These are phyloP conservation scores for Clathrospora elynae DNA, from an alignment of 2,329 filamentous ascomycete species.

Conservation along the genomic window DNA sequence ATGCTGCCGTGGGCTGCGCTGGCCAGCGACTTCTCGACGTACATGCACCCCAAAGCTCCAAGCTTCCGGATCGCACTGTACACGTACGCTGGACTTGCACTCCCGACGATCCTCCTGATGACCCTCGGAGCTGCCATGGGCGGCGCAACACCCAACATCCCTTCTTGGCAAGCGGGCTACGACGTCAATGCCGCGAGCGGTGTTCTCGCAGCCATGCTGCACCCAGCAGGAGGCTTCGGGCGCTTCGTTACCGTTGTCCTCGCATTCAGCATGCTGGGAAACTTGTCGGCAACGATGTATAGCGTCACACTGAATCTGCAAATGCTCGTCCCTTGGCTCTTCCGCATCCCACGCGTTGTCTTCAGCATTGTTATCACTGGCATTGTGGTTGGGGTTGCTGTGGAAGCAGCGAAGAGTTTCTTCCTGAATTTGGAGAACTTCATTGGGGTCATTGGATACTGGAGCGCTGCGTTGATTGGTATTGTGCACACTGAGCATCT, in stretches of 20 bases:
- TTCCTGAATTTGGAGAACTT: slow-evolving; percentile 59
- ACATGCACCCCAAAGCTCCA: slow-evolving; percentile 62
- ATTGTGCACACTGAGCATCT: slow-evolving; percentile 47
- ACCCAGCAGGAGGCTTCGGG: slow-evolving; percentile 63
- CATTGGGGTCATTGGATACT: slow-evolving; percentile 45
- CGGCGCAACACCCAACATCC: slow-evolving; percentile 61
- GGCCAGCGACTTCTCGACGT: slow-evolving; percentile 65
- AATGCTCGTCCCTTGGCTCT: slow-evolving; percentile 62
- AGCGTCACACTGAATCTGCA: slow-evolving; percentile 69
- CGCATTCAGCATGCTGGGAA: slow-evolving; percentile 59
- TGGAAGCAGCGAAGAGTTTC: slow-evolving; percentile 62
- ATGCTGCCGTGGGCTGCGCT: slow-evolving; percentile 67
- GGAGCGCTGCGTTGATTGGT: slow-evolving; percentile 43
- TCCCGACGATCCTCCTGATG: slow-evolving; percentile 65
- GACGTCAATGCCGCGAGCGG: slow-evolving; percentile 61
- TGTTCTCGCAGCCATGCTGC: slow-evolving; percentile 64
- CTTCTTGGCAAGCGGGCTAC: slow-evolving; percentile 61
- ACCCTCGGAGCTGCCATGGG: slow-evolving; percentile 68
- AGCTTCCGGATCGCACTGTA: slow-evolving; percentile 60
- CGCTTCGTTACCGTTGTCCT: slow-evolving; percentile 66
- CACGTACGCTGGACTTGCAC: slow-evolving; percentile 60
- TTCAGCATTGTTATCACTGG: slow-evolving; percentile 64
- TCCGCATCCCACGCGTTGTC: slow-evolving; percentile 61
- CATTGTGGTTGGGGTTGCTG: slow-evolving; percentile 64
- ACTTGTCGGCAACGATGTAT: slow-evolving; percentile 65